Conservation (phyloP, 2,329 filamentous ascomycete genomes). For the Colletotrichum magnum region DNA sequence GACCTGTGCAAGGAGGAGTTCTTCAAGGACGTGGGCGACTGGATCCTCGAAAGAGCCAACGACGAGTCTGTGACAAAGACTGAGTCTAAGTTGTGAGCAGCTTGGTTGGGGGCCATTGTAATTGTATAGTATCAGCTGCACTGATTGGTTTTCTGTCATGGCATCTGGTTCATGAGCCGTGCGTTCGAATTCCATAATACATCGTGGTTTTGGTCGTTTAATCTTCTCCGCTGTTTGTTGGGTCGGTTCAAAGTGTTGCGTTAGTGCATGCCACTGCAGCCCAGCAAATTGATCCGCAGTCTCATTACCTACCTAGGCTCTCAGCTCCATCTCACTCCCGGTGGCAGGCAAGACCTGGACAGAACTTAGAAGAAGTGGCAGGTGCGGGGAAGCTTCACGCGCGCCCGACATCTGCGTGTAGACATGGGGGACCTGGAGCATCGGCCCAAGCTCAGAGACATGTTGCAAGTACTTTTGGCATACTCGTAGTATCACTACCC, state of each 20-base stretch:
- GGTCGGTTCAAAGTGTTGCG: too few relatives aligned
- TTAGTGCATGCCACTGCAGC: too few relatives aligned
- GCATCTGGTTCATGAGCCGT: too few relatives aligned
- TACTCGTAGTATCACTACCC: too few relatives aligned
- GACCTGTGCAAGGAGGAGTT: slow-evolving; percentile 70
- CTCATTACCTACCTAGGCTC: too few relatives aligned
- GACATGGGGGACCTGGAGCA: not conserved
- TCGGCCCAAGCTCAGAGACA: slow-evolving; percentile 3
- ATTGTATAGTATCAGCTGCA: not conserved
- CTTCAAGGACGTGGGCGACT: slow-evolving; percentile 73
- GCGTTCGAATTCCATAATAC: too few relatives aligned
- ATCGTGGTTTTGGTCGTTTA: too few relatives aligned
- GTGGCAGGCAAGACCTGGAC: slow-evolving; percentile 18
- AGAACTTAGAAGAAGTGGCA: slow-evolving; percentile 1
- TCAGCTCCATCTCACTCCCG: not conserved
- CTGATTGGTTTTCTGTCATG: not conserved
- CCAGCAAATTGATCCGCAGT: too few relatives aligned
- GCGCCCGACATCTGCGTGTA: not conserved
- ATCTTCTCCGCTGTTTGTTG: too few relatives aligned
- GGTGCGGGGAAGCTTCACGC: slow-evolving; percentile 29
- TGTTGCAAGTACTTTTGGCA: too few relatives aligned
- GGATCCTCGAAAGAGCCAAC: slow-evolving; percentile 68
- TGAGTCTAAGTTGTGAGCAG: slow-evolving; percentile 55
- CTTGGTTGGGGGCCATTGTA: not conserved
- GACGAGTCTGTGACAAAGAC: slow-evolving; percentile 41